Evolutionary conservation across 2,329 filamentous ascomycete species (phyloP).

Genomic region (Penicillium sp.): DNA sequence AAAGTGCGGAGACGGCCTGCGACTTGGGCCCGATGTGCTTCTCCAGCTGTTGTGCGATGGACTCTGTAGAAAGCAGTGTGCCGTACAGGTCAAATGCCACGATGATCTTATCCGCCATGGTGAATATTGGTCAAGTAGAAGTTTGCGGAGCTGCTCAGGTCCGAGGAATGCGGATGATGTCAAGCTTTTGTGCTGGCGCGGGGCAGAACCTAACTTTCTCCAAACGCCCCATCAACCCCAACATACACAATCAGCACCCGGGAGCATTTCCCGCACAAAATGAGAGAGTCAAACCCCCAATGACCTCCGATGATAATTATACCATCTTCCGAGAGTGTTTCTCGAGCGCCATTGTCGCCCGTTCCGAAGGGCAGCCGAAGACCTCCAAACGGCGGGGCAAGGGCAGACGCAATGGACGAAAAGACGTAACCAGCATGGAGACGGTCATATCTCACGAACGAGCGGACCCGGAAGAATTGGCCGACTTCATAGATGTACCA

Average conservation of each 20-base stretch:
- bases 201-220: conserved; percentile 4
- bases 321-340: conserved; percentile 75
- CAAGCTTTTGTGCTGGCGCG: conserved; percentile 14
- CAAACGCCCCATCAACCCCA: not conserved
- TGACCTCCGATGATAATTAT: conserved; percentile 56
- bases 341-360: conserved; percentile 69
- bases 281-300: conserved; percentile 12
- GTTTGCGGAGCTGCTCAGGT: not conserved
- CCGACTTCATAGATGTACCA: conserved; percentile 75
- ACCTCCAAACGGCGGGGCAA: conserved; percentile 28
- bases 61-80: conserved; percentile 72
- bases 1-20: conserved; percentile 61
- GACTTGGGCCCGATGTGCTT: conserved; percentile 63
- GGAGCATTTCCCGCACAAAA: not conserved
- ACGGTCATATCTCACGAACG: conserved; percentile 15
- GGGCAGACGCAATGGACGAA: conserved; percentile 21
- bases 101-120: conserved; percentile 43
- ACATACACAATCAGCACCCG: not conserved
- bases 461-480: conserved; percentile 67
- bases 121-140: not conserved
- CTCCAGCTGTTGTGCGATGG: conserved; percentile 65
- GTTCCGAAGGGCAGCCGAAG: conserved; percentile 56
- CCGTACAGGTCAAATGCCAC: conserved; percentile 79
- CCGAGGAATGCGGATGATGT: conserved; percentile 17
- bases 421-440: conserved; percentile 13